These are phyloP conservation scores for Ceratobasidium sp. DNA, from an alignment of 1,284 basidiomycete genomes.

Conservation along the genomic window DNA sequence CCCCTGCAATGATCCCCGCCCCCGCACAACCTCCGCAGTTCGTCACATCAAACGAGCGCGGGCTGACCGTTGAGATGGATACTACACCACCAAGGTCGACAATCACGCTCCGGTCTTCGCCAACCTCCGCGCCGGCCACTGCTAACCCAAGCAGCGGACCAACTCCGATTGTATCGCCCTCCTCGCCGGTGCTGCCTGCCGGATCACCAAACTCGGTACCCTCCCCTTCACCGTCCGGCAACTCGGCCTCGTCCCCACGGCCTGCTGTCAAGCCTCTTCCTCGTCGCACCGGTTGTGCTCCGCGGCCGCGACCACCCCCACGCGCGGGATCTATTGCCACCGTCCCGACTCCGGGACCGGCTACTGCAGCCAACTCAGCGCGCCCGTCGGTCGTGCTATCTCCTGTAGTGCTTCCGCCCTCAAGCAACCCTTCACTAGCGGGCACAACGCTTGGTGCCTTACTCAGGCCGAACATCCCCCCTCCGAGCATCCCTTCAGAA, in stretches of 20 bases:
- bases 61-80: slow-evolving; percentile 28
- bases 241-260: not conserved
- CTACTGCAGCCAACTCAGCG: not conserved
- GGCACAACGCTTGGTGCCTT: slow-evolving; percentile 9
- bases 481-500: slow-evolving; percentile 17
- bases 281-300: not conserved
- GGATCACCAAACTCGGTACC: slow-evolving; percentile 3
- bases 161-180: not conserved
- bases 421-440: not conserved
- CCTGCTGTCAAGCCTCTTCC: not conserved
- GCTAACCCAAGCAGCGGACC: not conserved
- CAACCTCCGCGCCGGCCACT: not conserved
- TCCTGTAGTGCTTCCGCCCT: slow-evolving; percentile 3
- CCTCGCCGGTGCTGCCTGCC: not conserved
- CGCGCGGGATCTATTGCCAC: not conserved
- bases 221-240: slow-evolving; percentile 3
- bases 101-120: slow-evolving; percentile 8
- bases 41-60: slow-evolving; percentile 25
- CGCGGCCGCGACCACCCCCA: not conserved
- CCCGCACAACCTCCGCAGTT: not conserved
- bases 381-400: not conserved
- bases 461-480: slow-evolving; percentile 10
- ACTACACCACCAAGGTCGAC: slow-evolving; percentile 17
- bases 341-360: not conserved
- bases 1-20: not conserved